Evolutionary conservation across 176 grass and related monocot genomes (phyloP).

Genomic region (Poa pratensis): DNA sequence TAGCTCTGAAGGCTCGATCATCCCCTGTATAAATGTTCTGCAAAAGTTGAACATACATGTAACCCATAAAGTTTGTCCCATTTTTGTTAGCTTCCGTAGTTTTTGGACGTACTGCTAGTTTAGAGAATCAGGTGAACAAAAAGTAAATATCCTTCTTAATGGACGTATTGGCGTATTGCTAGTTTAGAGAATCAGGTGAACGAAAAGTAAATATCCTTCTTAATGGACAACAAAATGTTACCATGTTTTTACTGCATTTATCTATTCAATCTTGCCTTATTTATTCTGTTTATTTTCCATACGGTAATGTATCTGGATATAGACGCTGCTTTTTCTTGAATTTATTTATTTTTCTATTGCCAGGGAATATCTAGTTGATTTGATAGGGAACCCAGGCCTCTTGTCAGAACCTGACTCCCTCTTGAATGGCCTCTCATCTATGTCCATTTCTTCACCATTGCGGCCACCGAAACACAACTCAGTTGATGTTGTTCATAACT

Average conservation of each 20-base stretch:
- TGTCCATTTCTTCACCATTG: conserved; percentile 70
- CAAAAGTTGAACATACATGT: background rate
- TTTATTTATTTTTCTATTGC: conserved; percentile 34
- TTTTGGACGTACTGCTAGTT: conserved; percentile 18
- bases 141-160: background rate
- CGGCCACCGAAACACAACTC: conserved; percentile 59
- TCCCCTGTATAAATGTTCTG: background rate
- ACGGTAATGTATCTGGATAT: background rate
- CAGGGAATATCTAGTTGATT: conserved; percentile 84
- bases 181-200: background rate
- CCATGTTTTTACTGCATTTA: conserved; percentile 12
- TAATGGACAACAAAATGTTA: background rate
- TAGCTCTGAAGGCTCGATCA: background rate
- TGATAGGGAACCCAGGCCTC: conserved; percentile 68
- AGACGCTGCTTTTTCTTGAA: background rate
- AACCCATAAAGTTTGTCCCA: background rate
- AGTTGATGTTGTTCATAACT: conserved; percentile 56
- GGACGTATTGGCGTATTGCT: background rate
- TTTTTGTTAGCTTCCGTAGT: background rate
- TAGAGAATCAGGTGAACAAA: background rate
- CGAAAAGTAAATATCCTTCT: background rate
- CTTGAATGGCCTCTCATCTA: conserved; percentile 74
- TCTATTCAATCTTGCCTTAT: background rate
- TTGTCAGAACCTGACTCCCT: conserved; percentile 80
- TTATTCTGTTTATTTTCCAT: conserved; percentile 6